Base-by-base conservation (phyloP, 176 grass and related monocot species). In the Saccharum officinarum region DNA sequence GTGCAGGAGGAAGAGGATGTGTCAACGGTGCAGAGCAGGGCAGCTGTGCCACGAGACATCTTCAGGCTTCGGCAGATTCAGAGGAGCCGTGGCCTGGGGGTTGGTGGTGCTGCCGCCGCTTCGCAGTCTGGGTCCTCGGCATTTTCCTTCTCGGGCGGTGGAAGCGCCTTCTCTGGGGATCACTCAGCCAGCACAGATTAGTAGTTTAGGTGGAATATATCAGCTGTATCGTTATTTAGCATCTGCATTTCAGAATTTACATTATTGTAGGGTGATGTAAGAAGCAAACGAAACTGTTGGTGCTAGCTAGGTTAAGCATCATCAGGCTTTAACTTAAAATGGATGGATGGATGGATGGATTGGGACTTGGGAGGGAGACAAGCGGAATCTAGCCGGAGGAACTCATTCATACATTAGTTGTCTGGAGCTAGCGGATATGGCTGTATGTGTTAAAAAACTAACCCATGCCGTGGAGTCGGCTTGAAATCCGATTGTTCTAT, bases 61-160 rank as follows among this genome's bases (percentile, higher is more conserved):
- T 98, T 98, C 84, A 95, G 90, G 87, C 89, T 98, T 49, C 76
- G 96, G 66, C 96, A 98, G 73, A 95, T 98, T 44, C 96, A 94
- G 44, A 94, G 86, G 86, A 89, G 74, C 33, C 85, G 93, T 12
- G 93, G 86, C 0, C 46, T 75, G 8, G 87, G 86, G 3, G 17
- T 76, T 10, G 73, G 31, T 23, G 73, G 7, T 70, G 80, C 46
- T 10, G 26, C 17, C 8, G n/a, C 59, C 9, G 67, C 86, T 73
- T 86, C 91, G 3, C 96, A 92, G 77, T 92, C 96, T 26, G 93
- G 91, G n/a, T 95, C 96, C 25, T 86, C 89, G 31, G 96, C 91
- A 17, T 90, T 86, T 68, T 90, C 96, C 40, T 81, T 81, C 31
- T 81, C 79, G 4, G 79, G 79, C 20, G 94, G 91, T 75, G 96